Percentiles rank a stretch among this genome's conserved stretches.
Evolutionary conservation across 2,329 filamentous ascomycete genomes (phyloP).

Genomic region (Fusarium udum): DNA sequence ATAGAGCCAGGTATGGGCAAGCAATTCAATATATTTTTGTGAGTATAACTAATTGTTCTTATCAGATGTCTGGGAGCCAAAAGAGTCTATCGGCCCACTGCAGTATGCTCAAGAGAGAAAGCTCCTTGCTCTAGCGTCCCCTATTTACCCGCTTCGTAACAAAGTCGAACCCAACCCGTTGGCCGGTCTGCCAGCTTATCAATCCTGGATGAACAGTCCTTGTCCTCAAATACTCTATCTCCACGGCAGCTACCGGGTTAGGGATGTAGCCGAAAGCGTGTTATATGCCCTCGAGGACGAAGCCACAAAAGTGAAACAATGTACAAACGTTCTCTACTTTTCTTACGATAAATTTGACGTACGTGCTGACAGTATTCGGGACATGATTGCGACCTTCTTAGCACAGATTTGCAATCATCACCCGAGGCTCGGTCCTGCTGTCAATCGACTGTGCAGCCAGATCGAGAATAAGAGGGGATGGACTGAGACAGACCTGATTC

Average conservation of each 20-base stretch:
- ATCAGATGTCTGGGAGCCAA: neutral
- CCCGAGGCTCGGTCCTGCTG: neutral
- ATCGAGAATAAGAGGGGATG: neutral
- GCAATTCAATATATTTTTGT: accelerated
- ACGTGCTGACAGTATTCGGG: slow-evolving; percentile 3
- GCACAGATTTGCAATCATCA: neutral
- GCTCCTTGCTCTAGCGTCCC: neutral
- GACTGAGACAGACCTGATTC: slow-evolving; percentile 5
- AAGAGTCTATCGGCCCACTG: accelerated
- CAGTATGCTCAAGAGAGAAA: neutral
- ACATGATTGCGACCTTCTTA: slow-evolving; percentile 1
- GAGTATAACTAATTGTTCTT: neutral
- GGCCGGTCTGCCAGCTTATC: neutral
- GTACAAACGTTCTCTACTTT: neutral
- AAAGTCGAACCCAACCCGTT: neutral
- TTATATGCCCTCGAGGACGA: neutral
- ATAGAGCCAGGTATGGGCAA: neutral
- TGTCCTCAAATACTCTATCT: slow-evolving; percentile 5
- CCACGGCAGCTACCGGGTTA: neutral
- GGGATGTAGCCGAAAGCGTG: neutral
- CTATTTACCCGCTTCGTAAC: neutral
- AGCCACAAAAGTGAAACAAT: accelerated
- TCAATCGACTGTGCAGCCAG: neutral
- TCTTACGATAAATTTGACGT: slow-evolving; percentile 3
- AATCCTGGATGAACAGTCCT: neutral